phyloP scores from a whole-genome alignment of 331 rosid genomes.

The Rosa hybrid region DNA sequence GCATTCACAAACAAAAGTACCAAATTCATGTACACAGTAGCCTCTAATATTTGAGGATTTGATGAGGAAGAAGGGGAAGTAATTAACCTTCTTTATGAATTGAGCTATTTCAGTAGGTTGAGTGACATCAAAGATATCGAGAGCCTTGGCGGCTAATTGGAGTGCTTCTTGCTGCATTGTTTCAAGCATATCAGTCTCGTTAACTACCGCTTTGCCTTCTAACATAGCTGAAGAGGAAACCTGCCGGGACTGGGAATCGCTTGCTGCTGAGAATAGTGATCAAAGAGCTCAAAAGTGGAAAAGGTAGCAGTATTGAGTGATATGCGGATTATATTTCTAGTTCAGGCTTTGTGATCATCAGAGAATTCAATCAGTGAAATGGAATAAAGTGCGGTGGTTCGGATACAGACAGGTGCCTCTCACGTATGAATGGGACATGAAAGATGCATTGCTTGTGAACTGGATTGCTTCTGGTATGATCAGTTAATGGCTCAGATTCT shows the following conservation, averaged over 20 bases:
- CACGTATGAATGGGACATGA: neutral
- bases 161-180: constrained; percentile 74
- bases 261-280: neutral
- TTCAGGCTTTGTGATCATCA: constrained; percentile 12
- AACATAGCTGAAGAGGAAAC: constrained; percentile 43
- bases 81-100: constrained; percentile 64
- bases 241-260: neutral
- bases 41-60: neutral
- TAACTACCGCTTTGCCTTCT: constrained; percentile 82
- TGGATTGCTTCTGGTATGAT: neutral
- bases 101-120: constrained; percentile 77
- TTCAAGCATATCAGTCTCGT: constrained; percentile 81
- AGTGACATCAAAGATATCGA: constrained; percentile 69
- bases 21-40: neutral
- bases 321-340: neutral
- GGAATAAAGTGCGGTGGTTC: constrained; percentile 6
- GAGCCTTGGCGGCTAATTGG: constrained; percentile 68
- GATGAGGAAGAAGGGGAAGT: neutral
- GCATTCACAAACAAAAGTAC: constrained; percentile 27
- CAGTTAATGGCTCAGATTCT: constrained; percentile 4
- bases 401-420: constrained; percentile 6
- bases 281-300: neutral
- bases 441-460: constrained; percentile 7
- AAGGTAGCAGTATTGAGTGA: neutral
- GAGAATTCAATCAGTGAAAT: neutral